Evolutionary conservation across 257 asterid species (phyloP), one percentile per base, ranked within the genome.

Genomic region (Henckelia pumila): DNA sequence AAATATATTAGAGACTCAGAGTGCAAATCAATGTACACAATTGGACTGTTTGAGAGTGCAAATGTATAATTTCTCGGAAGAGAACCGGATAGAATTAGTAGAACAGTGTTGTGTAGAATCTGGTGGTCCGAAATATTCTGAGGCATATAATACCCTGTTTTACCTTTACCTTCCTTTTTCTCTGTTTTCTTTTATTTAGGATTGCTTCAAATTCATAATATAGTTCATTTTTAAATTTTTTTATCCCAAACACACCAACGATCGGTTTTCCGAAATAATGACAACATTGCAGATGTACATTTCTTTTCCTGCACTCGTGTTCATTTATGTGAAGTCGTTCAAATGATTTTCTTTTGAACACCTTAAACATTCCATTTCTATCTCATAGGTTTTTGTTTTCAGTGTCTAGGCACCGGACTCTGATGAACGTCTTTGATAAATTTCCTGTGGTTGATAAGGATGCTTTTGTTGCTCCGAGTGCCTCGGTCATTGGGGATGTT

Each of bases 331-430:
- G 35, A 33, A 56, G 19, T 23, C 67, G 25, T 4, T 33, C 49
- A 20, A 68, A 64, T 10, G 47, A 56, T 60, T 7, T 23, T 60
- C 64, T 57, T 59, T 37, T 33, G n/a, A 53, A 30, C 30, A 29
- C 47, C 14, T 61, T 72, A 25, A 22, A 19, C 64, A 55, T 61
- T 69, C 16, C 63, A 61, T 55, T 70, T 14, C 35, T 29, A 68
- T 59, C 69, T 65, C 52, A 69, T 7, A 33, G 24, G 52, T 59
- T 2, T 77, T 74, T 58, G 1, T 73, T 74, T 78, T 65, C 74
- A 89, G 97, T 89, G 74, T 85, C 97, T 32, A 87, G 91, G 85
- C 97, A 89, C 69, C 89, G 88, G 22, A 89, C 94, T 61, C 75
- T 87, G 77, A 84, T 89, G 95, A 75, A 84, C 68, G 3, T 87